Percentiles rank a stretch among this genome's conserved stretches.
Conservation (phyloP, 176 grass and related monocot species). For the Phoenix dactylifera region DNA sequence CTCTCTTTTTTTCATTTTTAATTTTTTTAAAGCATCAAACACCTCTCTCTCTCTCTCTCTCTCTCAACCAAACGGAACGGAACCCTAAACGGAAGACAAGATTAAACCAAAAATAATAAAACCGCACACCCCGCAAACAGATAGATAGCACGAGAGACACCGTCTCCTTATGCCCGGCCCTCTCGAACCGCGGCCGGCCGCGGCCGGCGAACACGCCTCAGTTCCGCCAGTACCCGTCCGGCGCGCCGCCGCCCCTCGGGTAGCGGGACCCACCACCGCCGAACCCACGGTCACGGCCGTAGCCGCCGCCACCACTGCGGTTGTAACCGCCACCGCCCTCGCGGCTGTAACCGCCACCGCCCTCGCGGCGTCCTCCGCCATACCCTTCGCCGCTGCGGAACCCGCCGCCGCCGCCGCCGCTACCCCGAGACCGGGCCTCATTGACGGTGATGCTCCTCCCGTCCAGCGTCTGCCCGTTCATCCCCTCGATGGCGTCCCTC, state of each 20-base stretch:
- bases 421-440: conserved; percentile 63
- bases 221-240: conserved; percentile 15
- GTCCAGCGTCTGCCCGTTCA: conserved; percentile 79
- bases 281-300: background rate
- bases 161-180: no score
- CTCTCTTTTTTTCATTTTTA: no score
- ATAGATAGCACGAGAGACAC: no score
- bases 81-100: no score
- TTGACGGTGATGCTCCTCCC: conserved; percentile 94
- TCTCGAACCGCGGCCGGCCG: no score
- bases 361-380: conserved; percentile 12
- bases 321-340: conserved; percentile 39
- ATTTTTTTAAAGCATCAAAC: no score
- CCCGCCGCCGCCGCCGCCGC: no score
- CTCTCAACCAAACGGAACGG: no score
- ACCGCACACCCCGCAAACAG: no score
- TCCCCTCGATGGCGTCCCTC: conserved; percentile 69
- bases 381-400: conserved; percentile 17
- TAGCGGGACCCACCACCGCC: conserved; percentile 30
- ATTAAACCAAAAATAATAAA: no score
- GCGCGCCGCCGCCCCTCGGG: background rate
- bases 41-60: no score
- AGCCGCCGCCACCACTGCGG: conserved; percentile 35
- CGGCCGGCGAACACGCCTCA: background rate
- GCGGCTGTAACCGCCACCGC: conserved; percentile 10